phyloP scores from a whole-genome alignment of 1,284 basidiomycete genomes.

The Moesziomyces parantarcticus region DNA sequence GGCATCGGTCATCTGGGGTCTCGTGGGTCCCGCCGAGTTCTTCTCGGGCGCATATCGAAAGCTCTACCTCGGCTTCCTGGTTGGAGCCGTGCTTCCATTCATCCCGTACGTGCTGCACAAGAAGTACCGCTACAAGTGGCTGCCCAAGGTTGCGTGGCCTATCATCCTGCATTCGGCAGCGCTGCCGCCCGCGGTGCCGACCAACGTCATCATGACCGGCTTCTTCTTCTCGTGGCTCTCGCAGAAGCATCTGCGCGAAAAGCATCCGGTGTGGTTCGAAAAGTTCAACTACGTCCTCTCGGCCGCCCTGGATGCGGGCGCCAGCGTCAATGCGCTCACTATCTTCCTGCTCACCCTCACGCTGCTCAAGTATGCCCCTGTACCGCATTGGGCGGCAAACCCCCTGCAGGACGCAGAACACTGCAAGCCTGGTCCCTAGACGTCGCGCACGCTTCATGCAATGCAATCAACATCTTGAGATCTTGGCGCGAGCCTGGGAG shows the following conservation, averaged over 20 bases:
- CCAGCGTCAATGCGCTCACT: slow-evolving; percentile 69
- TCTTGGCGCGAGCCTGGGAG: too few species aligned
- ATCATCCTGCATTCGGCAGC: slow-evolving; percentile 71
- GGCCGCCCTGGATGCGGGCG: slow-evolving; percentile 70
- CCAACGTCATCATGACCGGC: slow-evolving; percentile 71
- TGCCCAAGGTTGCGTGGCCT: slow-evolving; percentile 69
- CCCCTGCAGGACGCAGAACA: slow-evolving; percentile 49
- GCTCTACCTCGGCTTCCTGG: slow-evolving; percentile 69
- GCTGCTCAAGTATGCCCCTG: slow-evolving; percentile 53
- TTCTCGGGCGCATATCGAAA: slow-evolving; percentile 70
- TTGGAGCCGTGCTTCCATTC: slow-evolving; percentile 70
- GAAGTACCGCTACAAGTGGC: slow-evolving; percentile 60
- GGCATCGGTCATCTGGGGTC: slow-evolving; percentile 71
- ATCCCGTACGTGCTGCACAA: slow-evolving; percentile 69
- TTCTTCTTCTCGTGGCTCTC: slow-evolving; percentile 68
- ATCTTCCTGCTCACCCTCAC: slow-evolving; percentile 69
- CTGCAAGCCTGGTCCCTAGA: slow-evolving; percentile 30
- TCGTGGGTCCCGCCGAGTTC: slow-evolving; percentile 70
- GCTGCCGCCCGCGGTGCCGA: slow-evolving; percentile 66
- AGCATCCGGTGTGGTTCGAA: slow-evolving; percentile 62
- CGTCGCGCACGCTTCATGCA: background rate
- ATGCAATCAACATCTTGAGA: background rate
- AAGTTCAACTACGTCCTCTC: slow-evolving; percentile 65
- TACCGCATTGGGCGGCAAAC: slow-evolving; percentile 53
- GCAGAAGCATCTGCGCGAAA: slow-evolving; percentile 68